Base-by-base conservation (phyloP, 2,329 filamentous ascomycete genomes). In the Trichoderma simmonsii region DNA sequence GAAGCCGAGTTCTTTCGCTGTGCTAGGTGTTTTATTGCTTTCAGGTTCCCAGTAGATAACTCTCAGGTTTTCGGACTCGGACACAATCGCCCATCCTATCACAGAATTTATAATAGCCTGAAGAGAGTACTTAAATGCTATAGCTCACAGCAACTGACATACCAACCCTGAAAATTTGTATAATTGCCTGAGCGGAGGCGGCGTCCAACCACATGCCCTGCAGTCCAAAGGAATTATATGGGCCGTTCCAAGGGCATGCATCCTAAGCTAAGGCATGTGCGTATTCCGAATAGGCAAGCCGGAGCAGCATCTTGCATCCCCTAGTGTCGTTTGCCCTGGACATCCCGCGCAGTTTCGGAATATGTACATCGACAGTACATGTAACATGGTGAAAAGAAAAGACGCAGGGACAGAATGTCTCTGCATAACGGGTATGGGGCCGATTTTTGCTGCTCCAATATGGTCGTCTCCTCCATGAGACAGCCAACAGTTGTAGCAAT, bases 231-330 rank as follows among this genome's bases (percentile, higher is more conserved):
- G 34, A 15, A 36, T 21, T 28, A 26, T 54, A 34, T 36, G 34
- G 51, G 21, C 21, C 32, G 21, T 32, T 34, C 7, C 26, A 14
- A 28, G 51, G 11, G 32, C 30, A 9, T 11, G 11, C 62, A 61
- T 61, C 30, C 59, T 36, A 36, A 32, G 14, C 24, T 59, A 59
- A 59, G 21, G 11, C 4, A 57, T 21, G 30, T 8, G 56, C 14
- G 54, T n/a, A 24, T n/a, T 36, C 66, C 32, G 34, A 70, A 39
- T 70, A 70, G 66, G 66, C 56, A 61, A 62, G 28, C 32, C 56
- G 57, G 56, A 51, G 57, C 9, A 34, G 15, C 66, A 61, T 61
- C 65, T 39, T 28, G 66, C 57, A 54, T 62, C 66, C 28, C 54
- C 56, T 62, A 70, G 66, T 14, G 14, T 39, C 39, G 11, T 28